These are phyloP conservation scores for Phtheirospermum japonicum DNA, from an alignment of 257 asterid species.

Conservation along the genomic window DNA sequence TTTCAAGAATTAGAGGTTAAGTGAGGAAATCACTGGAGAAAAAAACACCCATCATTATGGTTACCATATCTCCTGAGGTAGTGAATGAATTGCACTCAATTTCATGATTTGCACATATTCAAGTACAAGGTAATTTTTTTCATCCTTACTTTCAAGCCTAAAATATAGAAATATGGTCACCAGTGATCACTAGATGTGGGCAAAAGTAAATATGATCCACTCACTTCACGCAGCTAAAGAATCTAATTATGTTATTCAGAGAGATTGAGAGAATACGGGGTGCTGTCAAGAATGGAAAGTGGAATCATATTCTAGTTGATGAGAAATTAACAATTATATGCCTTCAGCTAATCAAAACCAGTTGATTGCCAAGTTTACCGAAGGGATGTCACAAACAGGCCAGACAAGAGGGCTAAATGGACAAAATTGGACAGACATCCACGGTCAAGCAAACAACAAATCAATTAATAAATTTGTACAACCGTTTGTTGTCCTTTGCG, in stretches of 20 bases:
- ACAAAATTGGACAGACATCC: no score
- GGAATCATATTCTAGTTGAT: not conserved
- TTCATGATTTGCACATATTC: constrained; percentile 13
- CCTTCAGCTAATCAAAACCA: constrained; percentile 9
- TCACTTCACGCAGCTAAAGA: no score
- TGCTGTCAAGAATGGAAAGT: no score
- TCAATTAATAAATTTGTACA: not conserved
- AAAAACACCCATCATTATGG: no score
- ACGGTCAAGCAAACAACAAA: not conserved
- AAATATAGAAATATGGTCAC: no score
- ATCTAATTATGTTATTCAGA: not conserved
- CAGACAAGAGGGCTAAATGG: not conserved
- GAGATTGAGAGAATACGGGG: not conserved
- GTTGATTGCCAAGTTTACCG: not conserved
- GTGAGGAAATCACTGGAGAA: no score
- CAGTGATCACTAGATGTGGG: no score
- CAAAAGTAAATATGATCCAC: no score
- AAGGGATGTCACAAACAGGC: not conserved
- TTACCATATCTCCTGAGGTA: no score
- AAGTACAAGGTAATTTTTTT: not conserved
- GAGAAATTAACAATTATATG: not conserved
- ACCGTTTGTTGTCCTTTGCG: not conserved
- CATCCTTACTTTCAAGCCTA: not conserved
- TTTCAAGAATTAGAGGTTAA: no score
- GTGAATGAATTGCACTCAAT: no score